Percentiles rank a stretch among this genome's conserved stretches.
phyloP scores from a whole-genome alignment of 2,329 filamentous ascomycete genomes.

The Nothopassalora personata region DNA sequence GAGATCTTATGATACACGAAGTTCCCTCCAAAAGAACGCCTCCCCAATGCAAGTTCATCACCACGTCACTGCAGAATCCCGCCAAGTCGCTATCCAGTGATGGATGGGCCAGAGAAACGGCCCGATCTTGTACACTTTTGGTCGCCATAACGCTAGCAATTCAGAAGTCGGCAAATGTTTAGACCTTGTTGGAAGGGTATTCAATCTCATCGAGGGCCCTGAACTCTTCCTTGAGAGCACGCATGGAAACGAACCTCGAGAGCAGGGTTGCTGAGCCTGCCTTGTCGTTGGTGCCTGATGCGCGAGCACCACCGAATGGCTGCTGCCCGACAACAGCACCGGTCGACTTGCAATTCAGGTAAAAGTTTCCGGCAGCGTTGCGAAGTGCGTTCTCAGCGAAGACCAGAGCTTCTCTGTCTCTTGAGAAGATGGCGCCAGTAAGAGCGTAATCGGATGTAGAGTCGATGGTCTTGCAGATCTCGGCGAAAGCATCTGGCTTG shows the following conservation, averaged over 20 bases:
- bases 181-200: slow-evolving; percentile 48
- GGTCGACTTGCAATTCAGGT: slow-evolving; percentile 74
- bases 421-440: slow-evolving; percentile 70
- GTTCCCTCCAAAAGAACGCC: background rate
- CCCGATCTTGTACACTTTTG: background rate
- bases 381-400: slow-evolving; percentile 66
- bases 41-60: background rate
- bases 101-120: background rate
- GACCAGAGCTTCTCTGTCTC: slow-evolving; percentile 60
- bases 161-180: slow-evolving; percentile 2
- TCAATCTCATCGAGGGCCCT: slow-evolving; percentile 42
- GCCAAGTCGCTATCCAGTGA: background rate
- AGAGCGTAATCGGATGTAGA: slow-evolving; percentile 69
- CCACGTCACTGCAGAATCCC: background rate
- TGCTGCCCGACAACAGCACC: slow-evolving; percentile 42
- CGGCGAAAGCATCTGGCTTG: slow-evolving; percentile 44
- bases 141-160: background rate
- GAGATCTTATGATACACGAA: background rate
- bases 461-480: slow-evolving; percentile 62
- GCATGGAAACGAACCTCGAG: slow-evolving; percentile 51
- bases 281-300: slow-evolving; percentile 55
- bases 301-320: slow-evolving; percentile 48
- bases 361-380: slow-evolving; percentile 76
- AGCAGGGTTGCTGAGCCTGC: slow-evolving; percentile 50
- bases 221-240: slow-evolving; percentile 54